Base-by-base conservation (phyloP, 2,329 filamentous ascomycete species). In the Fusarium duplospermum region DNA sequence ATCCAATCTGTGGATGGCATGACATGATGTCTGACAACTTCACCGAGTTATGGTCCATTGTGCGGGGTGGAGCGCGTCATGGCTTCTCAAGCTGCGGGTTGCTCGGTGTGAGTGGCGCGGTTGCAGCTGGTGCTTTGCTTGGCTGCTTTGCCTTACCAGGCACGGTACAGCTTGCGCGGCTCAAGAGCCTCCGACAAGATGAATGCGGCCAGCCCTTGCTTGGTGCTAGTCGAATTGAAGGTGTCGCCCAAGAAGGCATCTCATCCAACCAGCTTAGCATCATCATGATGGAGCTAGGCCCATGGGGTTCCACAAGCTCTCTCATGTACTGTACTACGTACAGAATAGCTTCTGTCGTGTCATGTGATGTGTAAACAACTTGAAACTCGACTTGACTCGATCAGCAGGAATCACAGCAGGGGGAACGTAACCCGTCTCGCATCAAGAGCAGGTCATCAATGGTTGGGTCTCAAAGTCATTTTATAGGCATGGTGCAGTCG, bases 41-140 rank as follows among this genome's bases (percentile, higher is more conserved):
- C 67, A 65, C 67, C 60, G 67, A 71, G 61, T 66, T 70, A 52
- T 52, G 47, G 31, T n/a, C 61, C 36, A 45, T 61, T 47, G 71
- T 74, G 72, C 72, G 72, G 72, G 72, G 72, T 71, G 67, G 22
- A 50, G n/a, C 20, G 38, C 20, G 67, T 71, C 71, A 73, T 73
- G 70, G 71, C 67, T 58, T 62, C 62, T 69, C 50, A 33, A 60
- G 66, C 27, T 56, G 29, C 27, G 47, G 27, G 47, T 18, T 61
- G 22, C 56, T 71, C 45, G 35, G 59, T 72, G 61, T 76, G 75
- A 77, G 69, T 77, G 75, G 75, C 62, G 75, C 75, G 75, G 73
- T 61, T 76, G 64, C 67, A 75, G 58, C 24, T 64, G 42, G 38
- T 38, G 35, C 18, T 50, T 50, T 50, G 27, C 16, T 36, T 29